Conservation (phyloP, 1,284 basidiomycete genomes). For the Tylopilus sp. region DNA sequence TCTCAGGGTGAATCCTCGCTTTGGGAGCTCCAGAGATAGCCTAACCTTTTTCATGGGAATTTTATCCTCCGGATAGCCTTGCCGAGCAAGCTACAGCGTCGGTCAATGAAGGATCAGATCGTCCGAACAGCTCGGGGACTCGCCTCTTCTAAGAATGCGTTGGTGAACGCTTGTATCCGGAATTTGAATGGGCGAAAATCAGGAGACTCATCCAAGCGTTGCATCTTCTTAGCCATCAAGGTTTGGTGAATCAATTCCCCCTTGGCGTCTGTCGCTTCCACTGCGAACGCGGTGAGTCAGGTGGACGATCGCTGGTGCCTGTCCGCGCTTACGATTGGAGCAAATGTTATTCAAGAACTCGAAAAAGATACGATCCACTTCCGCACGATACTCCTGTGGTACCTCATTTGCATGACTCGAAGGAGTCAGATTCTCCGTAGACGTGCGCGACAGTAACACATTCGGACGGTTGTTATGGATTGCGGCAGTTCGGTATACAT, state of each 20-base stretch:
- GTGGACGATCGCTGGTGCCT: conserved; percentile 5
- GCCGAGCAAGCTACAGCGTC: conserved; percentile 57
- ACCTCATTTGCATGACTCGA: conserved; percentile 57
- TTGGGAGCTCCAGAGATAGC: conserved; percentile 15
- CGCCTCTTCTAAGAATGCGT: conserved; percentile 92
- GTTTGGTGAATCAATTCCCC: conserved; percentile 98
- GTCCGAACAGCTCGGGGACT: conserved; percentile 21
- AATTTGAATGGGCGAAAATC: conserved; percentile 99
- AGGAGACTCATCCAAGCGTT: conserved; percentile 88
- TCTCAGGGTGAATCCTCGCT: conserved; percentile 19
- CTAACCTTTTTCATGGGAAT: conserved; percentile 85
- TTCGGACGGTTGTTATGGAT: conserved; percentile 21
- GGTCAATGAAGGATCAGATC: conserved; percentile 15
- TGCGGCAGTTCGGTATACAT: conserved; percentile 24
- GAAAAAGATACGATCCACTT: conserved; percentile 90
- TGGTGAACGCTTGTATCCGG: conserved; percentile 97
- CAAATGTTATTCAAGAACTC: conserved; percentile 87
- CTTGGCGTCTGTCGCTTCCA: conserved; percentile 90
- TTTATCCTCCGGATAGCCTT: conserved; percentile 82
- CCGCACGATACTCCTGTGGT: conserved; percentile 73
- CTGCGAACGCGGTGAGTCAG: conserved; percentile 41
- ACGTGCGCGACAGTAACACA: conserved; percentile 23
- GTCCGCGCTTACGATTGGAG: conserved; percentile 72
- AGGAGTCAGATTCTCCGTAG: conserved; percentile 32
- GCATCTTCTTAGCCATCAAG: conserved; percentile 99